phyloP scores from a whole-genome alignment of 768 basidiomycete species.

The Basidioascus undulatus region DNA sequence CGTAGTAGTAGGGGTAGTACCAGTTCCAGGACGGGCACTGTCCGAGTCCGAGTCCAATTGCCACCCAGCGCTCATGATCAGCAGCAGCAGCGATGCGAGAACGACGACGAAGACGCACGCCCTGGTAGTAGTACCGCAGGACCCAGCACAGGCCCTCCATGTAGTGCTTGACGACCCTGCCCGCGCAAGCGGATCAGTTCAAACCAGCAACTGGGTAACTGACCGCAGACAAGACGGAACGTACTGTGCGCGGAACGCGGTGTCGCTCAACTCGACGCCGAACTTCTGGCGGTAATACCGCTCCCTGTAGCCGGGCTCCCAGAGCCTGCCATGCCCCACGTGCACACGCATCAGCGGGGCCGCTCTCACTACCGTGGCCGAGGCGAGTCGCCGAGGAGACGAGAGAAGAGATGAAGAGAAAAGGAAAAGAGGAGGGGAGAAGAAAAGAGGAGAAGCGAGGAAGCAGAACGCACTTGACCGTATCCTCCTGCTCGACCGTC shows the following conservation, averaged over 20 bases:
- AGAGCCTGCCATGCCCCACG: constrained; percentile 62
- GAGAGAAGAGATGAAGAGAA: background rate
- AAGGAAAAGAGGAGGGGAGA: background rate
- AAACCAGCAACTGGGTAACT: constrained; percentile 2
- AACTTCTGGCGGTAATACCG: constrained; percentile 92
- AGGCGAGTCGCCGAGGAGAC: no score
- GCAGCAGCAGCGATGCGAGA: constrained; percentile 5
- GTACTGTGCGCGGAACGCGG: constrained; percentile 46
- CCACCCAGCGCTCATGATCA: constrained; percentile 7
- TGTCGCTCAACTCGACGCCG: constrained; percentile 42
- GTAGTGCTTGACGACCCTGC: constrained; percentile 56
- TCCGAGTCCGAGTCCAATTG: no score
- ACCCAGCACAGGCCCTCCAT: constrained; percentile 93
- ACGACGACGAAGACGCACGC: constrained; percentile 29
- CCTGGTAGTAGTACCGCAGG: constrained; percentile 92
- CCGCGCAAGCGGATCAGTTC: background rate
- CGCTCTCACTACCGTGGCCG: no score
- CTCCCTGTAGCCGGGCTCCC: constrained; percentile 87
- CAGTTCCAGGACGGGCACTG: constrained; percentile 91
- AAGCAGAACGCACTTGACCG: constrained; percentile 42
- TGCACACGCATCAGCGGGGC: no score
- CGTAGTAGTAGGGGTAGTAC: constrained; percentile 97
- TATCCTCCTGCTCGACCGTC: constrained; percentile 80
- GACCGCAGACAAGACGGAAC: constrained; percentile 12
- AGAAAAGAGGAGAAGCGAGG: background rate